These are phyloP conservation scores for Mucor lusitanicus DNA, from an alignment of 371 early-diverging fungal species.

Conservation along the genomic window DNA sequence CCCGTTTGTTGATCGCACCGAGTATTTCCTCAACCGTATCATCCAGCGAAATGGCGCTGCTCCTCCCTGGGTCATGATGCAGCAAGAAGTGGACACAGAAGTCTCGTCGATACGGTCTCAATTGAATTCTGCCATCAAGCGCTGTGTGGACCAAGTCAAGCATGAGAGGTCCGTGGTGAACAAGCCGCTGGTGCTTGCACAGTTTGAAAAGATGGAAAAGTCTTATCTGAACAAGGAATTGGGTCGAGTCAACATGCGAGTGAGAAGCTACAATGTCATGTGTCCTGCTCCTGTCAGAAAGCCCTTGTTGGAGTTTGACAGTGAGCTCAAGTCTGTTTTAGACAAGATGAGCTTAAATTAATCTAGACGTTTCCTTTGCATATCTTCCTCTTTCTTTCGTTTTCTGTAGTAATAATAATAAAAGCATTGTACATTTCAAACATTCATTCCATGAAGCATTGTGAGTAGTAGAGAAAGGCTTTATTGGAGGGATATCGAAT, in stretches of 20 bases:
- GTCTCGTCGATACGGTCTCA: conserved; percentile 30
- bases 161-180: not conserved
- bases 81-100: conserved; percentile 49
- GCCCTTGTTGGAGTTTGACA: conserved; percentile 19
- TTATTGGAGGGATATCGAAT: not conserved
- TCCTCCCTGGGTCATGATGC: conserved; percentile 55
- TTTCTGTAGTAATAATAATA: too few relatives aligned
- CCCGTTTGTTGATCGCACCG: conserved; percentile 47
- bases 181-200: conserved; percentile 1
- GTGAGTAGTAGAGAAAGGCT: not conserved
- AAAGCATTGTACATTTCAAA: not conserved
- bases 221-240: conserved; percentile 18
- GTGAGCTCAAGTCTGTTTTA: conserved; percentile 11
- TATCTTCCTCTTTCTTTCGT: not conserved
- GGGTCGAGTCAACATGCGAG: conserved; percentile 10
- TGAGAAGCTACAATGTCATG: conserved; percentile 42
- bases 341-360: not conserved
- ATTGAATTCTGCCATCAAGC: conserved; percentile 16
- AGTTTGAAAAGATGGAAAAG: conserved; percentile 19
- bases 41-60: conserved; percentile 50
- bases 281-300: conserved; percentile 34
- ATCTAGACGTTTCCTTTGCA: not conserved
- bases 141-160: conserved; percentile 4
- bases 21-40: conserved; percentile 51
- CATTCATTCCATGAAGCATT: not conserved